These are phyloP conservation scores for Grosmannia serpens DNA, from an alignment of 2,329 filamentous ascomycete genomes.

Conservation along the genomic window DNA sequence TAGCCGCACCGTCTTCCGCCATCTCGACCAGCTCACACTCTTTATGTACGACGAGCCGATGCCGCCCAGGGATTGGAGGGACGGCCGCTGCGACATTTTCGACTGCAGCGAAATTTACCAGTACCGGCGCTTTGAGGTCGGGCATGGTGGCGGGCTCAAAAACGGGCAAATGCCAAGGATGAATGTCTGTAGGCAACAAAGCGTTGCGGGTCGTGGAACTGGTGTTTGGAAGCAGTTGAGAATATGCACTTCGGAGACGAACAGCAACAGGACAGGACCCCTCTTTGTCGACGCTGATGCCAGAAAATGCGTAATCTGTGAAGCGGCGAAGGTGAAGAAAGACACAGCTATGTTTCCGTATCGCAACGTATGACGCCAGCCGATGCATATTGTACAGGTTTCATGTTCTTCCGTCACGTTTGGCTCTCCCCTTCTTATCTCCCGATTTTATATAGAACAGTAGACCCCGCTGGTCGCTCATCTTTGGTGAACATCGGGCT, in stretches of 20 bases:
- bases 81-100: no score
- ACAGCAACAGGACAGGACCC: no score
- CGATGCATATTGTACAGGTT: constrained; percentile 4
- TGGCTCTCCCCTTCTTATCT: not conserved
- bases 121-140: not conserved
- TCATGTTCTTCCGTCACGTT: not conserved
- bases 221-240: not conserved
- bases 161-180: not conserved
- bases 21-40: constrained; percentile 9
- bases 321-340: not conserved
- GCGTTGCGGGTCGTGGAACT: no score
- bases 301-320: not conserved
- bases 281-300: not conserved
- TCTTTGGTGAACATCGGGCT: not conserved
- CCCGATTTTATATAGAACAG: not conserved
- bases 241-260: not conserved
- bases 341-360: not conserved
- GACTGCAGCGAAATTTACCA: no score
- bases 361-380: not conserved
- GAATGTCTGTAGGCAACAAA: not conserved
- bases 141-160: not conserved
- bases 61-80: no score
- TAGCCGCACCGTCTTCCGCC: constrained; percentile 6
- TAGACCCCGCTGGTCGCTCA: not conserved
- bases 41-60: no score